These are phyloP conservation scores for Mycena crocata DNA, from an alignment of 768 basidiomycete species.

Conservation along the genomic window DNA sequence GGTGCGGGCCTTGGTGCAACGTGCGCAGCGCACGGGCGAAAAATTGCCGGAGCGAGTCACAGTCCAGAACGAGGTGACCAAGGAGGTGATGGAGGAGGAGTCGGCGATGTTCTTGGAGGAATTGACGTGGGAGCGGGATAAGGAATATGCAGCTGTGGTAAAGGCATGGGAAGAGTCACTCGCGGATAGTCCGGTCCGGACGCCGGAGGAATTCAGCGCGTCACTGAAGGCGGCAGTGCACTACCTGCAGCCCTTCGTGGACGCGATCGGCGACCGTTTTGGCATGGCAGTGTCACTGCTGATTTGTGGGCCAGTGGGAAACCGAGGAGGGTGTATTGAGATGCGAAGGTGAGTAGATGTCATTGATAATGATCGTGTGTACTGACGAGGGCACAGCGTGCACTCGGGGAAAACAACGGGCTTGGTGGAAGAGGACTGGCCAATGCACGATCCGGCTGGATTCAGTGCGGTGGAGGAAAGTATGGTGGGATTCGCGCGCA, in stretches of 20 bases:
- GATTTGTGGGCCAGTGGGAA: neutral
- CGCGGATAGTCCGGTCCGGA: neutral
- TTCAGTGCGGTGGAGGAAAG: neutral
- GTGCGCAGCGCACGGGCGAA: neutral
- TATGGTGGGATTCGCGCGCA: slow-evolving; percentile 7
- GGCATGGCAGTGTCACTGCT: neutral
- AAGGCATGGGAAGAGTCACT: slow-evolving; percentile 1
- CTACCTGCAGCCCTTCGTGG: slow-evolving; percentile 8
- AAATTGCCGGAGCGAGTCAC: neutral
- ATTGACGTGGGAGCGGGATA: neutral
- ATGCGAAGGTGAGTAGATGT: slow-evolving; percentile 1
- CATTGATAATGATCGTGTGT: no score
- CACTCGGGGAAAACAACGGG: neutral
- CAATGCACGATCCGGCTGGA: neutral
- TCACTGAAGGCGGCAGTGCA: neutral
- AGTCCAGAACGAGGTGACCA: slow-evolving; percentile 5
- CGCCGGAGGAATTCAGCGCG: neutral
- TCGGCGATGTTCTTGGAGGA: neutral
- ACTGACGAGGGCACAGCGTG: neutral
- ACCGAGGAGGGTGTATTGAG: neutral
- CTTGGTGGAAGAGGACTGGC: slow-evolving; percentile 3
- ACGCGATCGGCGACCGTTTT: neutral
- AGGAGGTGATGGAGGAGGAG: slow-evolving; percentile 1
- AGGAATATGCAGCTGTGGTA: neutral
- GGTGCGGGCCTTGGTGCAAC: neutral